Evolutionary conservation across 805 yeast genomes (phyloP), one percentile per base, ranked within the genome.

Genomic region (Hanseniaspora nectarophila): DNA sequence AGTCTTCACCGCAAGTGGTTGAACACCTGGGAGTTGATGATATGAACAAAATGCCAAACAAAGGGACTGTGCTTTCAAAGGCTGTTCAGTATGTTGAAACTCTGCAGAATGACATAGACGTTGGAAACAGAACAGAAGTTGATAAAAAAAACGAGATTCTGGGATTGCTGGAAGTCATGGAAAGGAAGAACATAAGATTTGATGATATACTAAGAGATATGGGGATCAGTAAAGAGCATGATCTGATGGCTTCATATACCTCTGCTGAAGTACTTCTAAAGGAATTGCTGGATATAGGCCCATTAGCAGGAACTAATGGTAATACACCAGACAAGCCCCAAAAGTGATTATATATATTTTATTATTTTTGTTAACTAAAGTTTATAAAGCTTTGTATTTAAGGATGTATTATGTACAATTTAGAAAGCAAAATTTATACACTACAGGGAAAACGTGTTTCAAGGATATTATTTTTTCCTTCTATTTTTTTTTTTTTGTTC

Each of bases 41-140:
- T 7, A 3, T 35, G 10, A 42, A 29, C 29, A 49, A 49, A 2
- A 83, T 82, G 58, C 94, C 94, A 0, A 84, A 83, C 61, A 85
- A 85, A 66, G 94, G 94, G 1, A 90, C 83, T 62, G 82, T 85
- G 2, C 68, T 85, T 54, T 75, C 85, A 8, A 83, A 81, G 60
- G 76, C 86, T 0, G 88, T 84, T 2, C 88, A 82, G 56, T 84
- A 82, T 60, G 76, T 85, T 39, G 79, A 76, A 54, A 68, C 67
- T 55, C 65, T 85, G 33, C 94, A 85, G 62, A 79, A 77, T 55
- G 71, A 76, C 54, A 85, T 87, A 54, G 95, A 87, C 62, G 78
- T 77, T 53, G 83, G 79, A 59, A 87, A 87, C 65, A 71, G 90
- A 53, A 76, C 75, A 55, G 95, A 87, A 62, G 85, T 84, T 13